phyloP scores from a whole-genome alignment of 768 basidiomycete genomes.

The Agaricus subrufescens region DNA sequence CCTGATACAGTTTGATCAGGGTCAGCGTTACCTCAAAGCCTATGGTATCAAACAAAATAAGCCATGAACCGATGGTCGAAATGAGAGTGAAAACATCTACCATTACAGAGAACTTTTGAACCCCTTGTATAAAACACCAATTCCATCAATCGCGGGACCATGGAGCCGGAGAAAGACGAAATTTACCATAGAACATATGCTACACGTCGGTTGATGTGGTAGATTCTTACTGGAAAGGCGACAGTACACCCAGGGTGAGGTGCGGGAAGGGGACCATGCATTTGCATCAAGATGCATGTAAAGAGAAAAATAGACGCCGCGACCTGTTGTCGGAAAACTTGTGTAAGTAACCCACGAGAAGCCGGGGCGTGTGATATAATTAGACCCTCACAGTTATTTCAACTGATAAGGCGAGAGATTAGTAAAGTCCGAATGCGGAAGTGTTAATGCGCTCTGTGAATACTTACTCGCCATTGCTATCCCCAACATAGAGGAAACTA shows the following conservation, averaged over 20 bases:
- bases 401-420: not conserved
- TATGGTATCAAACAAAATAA: not conserved
- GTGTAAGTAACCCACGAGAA: not conserved
- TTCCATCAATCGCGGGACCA: not conserved
- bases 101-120: not conserved
- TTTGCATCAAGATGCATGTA: not conserved
- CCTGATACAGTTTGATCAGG: not conserved
- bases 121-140: not conserved
- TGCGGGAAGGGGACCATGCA: not conserved
- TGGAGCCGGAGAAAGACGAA: no score
- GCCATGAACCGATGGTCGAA: not conserved
- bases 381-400: not conserved
- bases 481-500: not conserved
- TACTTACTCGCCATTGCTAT: conserved; percentile 5
- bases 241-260: not conserved
- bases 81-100: not conserved
- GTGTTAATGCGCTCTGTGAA: not conserved
- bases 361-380: not conserved
- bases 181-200: not conserved
- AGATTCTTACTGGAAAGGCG: not conserved
- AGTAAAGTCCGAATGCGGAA: not conserved
- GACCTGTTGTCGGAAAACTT: not conserved
- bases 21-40: conserved; percentile 3
- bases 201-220: not conserved
- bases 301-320: not conserved